Base-by-base conservation (phyloP, 495 filamentous ascomycete species). In the Aspergillus hancockii region DNA sequence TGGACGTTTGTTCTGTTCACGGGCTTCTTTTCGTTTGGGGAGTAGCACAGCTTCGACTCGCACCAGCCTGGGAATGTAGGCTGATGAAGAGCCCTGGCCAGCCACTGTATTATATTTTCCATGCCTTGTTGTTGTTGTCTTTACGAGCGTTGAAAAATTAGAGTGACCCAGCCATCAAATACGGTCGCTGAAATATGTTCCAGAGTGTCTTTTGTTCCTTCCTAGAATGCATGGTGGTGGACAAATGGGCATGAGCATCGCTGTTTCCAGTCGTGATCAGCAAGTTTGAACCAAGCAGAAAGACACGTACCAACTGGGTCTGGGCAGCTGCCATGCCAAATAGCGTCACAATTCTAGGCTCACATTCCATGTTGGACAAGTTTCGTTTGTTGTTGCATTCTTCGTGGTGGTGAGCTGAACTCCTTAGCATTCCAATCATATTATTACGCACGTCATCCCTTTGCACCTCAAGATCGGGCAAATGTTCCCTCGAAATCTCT, bases 351-450 rank as follows among this genome's bases (percentile, higher is more conserved):
- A 45, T 57, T 28, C 63, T 59, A 49, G 30, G 65, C 61, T 22
- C 28, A 57, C 65, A 71, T 69, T 63, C 67, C 62, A 22, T 12
- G 28, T 34, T 49, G n/a, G 52, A 18, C 28, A 32, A 28, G 50
- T 10, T 59, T 58, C 54, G 49, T 50, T 51, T 47, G 40, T 58
- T 43, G 16, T 23, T 47, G 54, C 67, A 78, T 78, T 78, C 75
- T 60, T 69, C 63, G 23, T 32, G 12, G 67, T 61, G 64, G 62
- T 62, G 55, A 57, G 52, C 62, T 46, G 28, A 25, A 19, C 23
- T 34, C 28, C 59, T 61, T 67, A 54, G 54, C 72, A 78, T 74
- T 72, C 73, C 72, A 69, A 52, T 56, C 55, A 8, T 68, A 73
- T 73, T 63, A 63, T 74, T 71, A 71, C 63, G 62, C 63, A 49